These are phyloP conservation scores for Yamadazyma nakazawae DNA, from an alignment of 805 yeast genomes.

Conservation along the genomic window DNA sequence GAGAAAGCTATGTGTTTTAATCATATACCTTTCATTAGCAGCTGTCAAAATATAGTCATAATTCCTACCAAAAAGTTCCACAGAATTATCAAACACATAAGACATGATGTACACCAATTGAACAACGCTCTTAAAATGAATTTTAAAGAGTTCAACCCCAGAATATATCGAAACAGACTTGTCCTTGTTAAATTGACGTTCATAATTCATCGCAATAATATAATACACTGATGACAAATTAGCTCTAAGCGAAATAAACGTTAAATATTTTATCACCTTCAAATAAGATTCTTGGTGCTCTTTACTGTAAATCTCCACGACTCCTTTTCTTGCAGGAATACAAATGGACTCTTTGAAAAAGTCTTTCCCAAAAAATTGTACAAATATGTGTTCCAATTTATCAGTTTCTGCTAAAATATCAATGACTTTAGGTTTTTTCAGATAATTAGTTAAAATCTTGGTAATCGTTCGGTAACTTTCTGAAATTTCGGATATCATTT, in stretches of 20 bases:
- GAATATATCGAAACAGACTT: constrained; percentile 32
- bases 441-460: constrained; percentile 24
- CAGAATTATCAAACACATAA: constrained; percentile 40
- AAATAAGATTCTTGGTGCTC: constrained; percentile 28
- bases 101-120: constrained; percentile 43
- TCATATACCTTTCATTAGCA: constrained; percentile 36
- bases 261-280: constrained; percentile 33
- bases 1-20: constrained; percentile 38
- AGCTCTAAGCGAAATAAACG: constrained; percentile 37
- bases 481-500: constrained; percentile 18
- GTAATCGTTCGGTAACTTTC: constrained; percentile 28
- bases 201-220: constrained; percentile 40
- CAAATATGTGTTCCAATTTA: constrained; percentile 32
- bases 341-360: constrained; percentile 39
- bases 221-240: constrained; percentile 40
- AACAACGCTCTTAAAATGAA: constrained; percentile 38
- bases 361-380: constrained; percentile 38
- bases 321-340: constrained; percentile 23
- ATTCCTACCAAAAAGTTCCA: constrained; percentile 38
- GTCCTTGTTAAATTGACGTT: constrained; percentile 26
- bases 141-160: constrained; percentile 41
- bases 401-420: constrained; percentile 36
- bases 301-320: constrained; percentile 15
- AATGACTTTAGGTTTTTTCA: constrained; percentile 29
- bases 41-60: constrained; percentile 38